Evolutionary conservation across 768 basidiomycete species (phyloP).

Genomic region (Termitomyces sp.): DNA sequence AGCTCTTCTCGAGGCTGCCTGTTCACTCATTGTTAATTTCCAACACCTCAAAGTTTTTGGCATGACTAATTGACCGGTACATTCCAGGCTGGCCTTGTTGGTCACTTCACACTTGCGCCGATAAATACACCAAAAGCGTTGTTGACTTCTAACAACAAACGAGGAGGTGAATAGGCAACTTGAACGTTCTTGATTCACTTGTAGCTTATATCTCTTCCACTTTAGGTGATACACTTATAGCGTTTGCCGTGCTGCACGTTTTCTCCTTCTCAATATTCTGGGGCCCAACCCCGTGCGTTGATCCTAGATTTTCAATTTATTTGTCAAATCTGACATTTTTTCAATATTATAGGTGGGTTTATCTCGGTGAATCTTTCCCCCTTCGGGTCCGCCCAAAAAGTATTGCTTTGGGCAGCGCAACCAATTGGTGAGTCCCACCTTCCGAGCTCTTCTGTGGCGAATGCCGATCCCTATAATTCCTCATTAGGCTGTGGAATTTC

Average conservation of each 20-base stretch:
- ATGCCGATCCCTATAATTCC: background rate
- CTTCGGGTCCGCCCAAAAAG: constrained; percentile 74
- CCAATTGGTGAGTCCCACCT: constrained; percentile 29
- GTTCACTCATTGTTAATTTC: constrained; percentile 53
- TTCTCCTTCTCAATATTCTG: constrained; percentile 71
- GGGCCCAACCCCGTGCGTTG: constrained; percentile 61
- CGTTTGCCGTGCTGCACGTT: constrained; percentile 77
- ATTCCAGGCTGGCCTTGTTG: constrained; percentile 61
- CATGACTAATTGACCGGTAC: background rate
- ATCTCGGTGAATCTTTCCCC: constrained; percentile 79
- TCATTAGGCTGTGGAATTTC: constrained; percentile 72
- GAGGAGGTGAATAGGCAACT: constrained; percentile 39
- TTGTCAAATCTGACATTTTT: background rate
- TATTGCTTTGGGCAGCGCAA: constrained; percentile 69
- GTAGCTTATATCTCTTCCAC: background rate
- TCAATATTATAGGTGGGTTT: constrained; percentile 55
- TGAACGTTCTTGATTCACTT: background rate
- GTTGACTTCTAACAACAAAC: constrained; percentile 53
- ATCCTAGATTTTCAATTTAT: background rate
- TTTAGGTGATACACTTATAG: constrained; percentile 60
- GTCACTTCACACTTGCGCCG: constrained; percentile 64
- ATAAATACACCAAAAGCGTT: constrained; percentile 39
- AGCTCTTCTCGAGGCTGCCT: constrained; percentile 54
- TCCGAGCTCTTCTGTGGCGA: background rate
- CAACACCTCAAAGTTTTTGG: background rate